A percentile compares a stretch with the other conserved stretches of the same genome.
Conservation (phyloP, 192 early-diverging fungal species). For the Podila epigama region DNA sequence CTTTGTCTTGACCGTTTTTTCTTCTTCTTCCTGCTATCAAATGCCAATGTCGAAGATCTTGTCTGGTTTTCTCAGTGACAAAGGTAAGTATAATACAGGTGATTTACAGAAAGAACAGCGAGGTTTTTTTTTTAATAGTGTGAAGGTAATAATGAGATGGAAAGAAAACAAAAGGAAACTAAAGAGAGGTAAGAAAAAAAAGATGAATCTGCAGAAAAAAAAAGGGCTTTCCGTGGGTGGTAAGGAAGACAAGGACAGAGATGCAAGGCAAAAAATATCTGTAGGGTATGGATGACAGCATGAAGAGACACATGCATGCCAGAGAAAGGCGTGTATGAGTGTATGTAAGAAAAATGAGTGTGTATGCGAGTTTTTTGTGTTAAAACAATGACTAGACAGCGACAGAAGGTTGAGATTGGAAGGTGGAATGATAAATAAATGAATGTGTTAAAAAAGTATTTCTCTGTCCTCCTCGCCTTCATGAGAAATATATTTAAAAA, state of each 20-base stretch:
- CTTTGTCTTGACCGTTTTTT: too few relatives aligned
- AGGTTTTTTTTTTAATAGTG: not conserved
- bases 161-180: not conserved
- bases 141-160: not conserved
- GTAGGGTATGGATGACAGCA: too few relatives aligned
- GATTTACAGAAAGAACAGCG: too few relatives aligned
- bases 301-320: not conserved
- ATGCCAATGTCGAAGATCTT: too few relatives aligned
- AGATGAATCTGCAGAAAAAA: not conserved
- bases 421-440: constrained; percentile 27
- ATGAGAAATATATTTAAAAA: not conserved
- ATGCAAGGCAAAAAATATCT: not conserved
- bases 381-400: too few relatives aligned
- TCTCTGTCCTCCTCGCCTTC: too few relatives aligned
- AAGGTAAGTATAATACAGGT: too few relatives aligned
- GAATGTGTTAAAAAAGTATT: not conserved
- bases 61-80: too few relatives aligned
- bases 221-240: too few relatives aligned
- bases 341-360: not conserved
- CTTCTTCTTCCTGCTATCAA: too few relatives aligned
- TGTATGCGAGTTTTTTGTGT: too few relatives aligned
- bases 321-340: not conserved
- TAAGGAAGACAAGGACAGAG: not conserved
- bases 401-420: constrained; percentile 18
- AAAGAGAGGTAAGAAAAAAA: not conserved